A percentile compares a stretch with the other conserved stretches of the same genome.
These are phyloP conservation scores for Kluyveromyces starmeri DNA, from an alignment of 805 yeast species.

Conservation along the genomic window DNA sequence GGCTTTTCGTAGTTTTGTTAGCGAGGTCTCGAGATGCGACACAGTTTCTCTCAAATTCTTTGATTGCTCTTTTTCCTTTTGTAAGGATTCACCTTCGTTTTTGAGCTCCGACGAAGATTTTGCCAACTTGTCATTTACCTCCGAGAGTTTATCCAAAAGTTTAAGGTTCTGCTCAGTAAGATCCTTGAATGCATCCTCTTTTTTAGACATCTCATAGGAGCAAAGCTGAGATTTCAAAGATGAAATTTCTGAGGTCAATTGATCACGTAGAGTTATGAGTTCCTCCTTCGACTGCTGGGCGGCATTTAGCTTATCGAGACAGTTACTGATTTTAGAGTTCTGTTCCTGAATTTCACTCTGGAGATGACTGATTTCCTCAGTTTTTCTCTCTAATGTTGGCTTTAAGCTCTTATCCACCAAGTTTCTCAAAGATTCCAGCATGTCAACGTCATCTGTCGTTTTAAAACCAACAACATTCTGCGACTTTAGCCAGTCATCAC, in stretches of 20 bases:
- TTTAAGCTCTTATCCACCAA: slow-evolving; percentile 14
- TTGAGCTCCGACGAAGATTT: neutral
- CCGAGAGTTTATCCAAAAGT: slow-evolving; percentile 4
- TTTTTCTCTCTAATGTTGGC: slow-evolving; percentile 7
- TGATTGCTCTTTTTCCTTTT: slow-evolving; percentile 5
- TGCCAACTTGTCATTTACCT: slow-evolving; percentile 1
- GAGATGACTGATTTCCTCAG: slow-evolving; percentile 4
- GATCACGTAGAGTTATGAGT: neutral
- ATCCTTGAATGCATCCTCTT: neutral
- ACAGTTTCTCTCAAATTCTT: neutral
- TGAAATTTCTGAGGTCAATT: slow-evolving; percentile 1
- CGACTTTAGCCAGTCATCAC: neutral
- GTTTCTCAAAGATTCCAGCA: slow-evolving; percentile 4
- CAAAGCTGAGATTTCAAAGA: slow-evolving; percentile 1
- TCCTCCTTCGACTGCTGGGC: slow-evolving; percentile 4
- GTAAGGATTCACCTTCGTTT: neutral
- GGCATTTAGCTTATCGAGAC: slow-evolving; percentile 6
- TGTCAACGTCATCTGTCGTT: slow-evolving; percentile 8
- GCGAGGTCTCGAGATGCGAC: slow-evolving; percentile 4
- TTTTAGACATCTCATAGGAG: neutral
- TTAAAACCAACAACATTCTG: slow-evolving; percentile 10
- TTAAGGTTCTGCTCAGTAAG: slow-evolving; percentile 1
- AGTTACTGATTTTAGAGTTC: slow-evolving; percentile 2
- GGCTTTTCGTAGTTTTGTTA: slow-evolving; percentile 5
- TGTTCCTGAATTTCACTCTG: slow-evolving; percentile 2